phyloP scores from a whole-genome alignment of 2,329 filamentous ascomycete species.

The Penicillium sp. region DNA sequence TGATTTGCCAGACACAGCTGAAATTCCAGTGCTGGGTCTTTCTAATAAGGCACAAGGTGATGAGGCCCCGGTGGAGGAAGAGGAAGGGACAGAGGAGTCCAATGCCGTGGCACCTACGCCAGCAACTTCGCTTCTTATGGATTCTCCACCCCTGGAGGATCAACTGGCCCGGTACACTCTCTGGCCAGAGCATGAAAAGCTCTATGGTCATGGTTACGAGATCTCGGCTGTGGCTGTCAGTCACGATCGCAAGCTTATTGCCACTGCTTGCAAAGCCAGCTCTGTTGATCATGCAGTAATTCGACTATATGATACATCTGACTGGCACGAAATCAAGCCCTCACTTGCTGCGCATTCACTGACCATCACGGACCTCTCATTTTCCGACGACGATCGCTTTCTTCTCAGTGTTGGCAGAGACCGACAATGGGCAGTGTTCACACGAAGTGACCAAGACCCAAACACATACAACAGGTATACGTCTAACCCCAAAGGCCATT shows the following conservation, averaged over 20 bases:
- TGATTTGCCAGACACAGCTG: conserved; percentile 74
- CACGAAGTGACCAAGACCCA: conserved; percentile 41
- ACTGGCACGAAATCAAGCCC: conserved; percentile 82
- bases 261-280: conserved; percentile 88
- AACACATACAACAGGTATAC: conserved; percentile 54
- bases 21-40: conserved; percentile 88
- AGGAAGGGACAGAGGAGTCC: conserved; percentile 41
- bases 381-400: conserved; percentile 66
- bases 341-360: conserved; percentile 78
- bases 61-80: conserved; percentile 29
- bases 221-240: conserved; percentile 80
- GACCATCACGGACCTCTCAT: conserved; percentile 76
- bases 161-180: conserved; percentile 82
- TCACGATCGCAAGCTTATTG: conserved; percentile 67
- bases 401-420: conserved; percentile 88
- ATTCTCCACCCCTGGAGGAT: conserved; percentile 81
- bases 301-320: conserved; percentile 76
- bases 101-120: conserved; percentile 17
- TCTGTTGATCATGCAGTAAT: conserved; percentile 93
- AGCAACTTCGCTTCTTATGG: conserved; percentile 48
- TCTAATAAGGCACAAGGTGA: conserved; percentile 84
- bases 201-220: conserved; percentile 97
- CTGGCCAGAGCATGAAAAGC: conserved; percentile 93
- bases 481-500: conserved; percentile 75
- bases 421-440: conserved; percentile 82